Percentiles rank a stretch among this genome's conserved stretches.
Evolutionary conservation across 805 yeast species (phyloP).

Genomic region (Monosporozyma yasuniensis): DNA sequence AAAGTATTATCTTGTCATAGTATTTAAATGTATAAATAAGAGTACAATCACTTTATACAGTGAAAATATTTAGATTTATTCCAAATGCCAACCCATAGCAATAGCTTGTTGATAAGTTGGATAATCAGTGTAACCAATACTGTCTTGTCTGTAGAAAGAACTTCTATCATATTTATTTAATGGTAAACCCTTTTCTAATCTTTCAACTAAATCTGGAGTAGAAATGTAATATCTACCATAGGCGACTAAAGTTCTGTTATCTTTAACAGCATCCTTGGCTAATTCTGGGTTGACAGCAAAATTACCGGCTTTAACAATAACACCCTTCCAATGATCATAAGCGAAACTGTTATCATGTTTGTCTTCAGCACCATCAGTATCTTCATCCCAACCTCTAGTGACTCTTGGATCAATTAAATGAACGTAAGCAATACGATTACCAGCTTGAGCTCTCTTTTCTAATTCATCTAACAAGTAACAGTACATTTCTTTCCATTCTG

Average conservation of each 20-base stretch:
- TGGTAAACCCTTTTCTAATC: too few relatives aligned
- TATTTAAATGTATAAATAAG: background rate
- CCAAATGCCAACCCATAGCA: background rate
- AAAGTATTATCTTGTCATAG: too few relatives aligned
- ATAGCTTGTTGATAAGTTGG: constrained; percentile 28
- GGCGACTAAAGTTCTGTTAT: too few relatives aligned
- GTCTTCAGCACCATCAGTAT: constrained; percentile 20
- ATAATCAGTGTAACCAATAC: constrained; percentile 37
- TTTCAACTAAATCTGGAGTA: too few relatives aligned
- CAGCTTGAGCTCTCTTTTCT: constrained; percentile 28
- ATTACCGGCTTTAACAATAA: constrained; percentile 35
- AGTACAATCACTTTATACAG: background rate
- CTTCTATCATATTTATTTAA: constrained; percentile 36
- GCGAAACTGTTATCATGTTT: constrained; percentile 32
- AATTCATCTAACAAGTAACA: constrained; percentile 33
- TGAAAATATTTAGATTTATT: background rate
- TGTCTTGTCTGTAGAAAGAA: constrained; percentile 36
- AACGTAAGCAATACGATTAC: constrained; percentile 34
- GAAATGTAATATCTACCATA: too few relatives aligned
- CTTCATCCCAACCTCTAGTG: constrained; percentile 19
- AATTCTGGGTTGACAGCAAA: constrained; percentile 22
- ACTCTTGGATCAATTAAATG: constrained; percentile 41
- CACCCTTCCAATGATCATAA: constrained; percentile 38
- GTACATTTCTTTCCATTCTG: constrained; percentile 30
- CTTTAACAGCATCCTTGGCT: constrained; percentile 28